phyloP scores from a whole-genome alignment of 176 grass and related monocot genomes.

The Phoenix dactylifera region DNA sequence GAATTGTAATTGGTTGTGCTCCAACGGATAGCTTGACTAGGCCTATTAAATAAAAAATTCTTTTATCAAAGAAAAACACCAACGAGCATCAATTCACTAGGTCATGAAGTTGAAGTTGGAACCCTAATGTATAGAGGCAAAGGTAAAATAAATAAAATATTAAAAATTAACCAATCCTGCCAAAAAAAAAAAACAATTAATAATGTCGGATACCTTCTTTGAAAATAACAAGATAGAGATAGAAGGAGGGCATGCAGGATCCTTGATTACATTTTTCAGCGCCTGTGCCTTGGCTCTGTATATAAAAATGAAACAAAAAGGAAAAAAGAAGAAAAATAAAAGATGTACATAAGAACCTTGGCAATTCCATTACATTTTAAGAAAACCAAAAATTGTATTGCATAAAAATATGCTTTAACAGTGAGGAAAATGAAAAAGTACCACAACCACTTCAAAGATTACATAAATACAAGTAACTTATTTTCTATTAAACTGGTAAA shows the following conservation, averaged over 20 bases:
- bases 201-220: slow-evolving; percentile 19
- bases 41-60: too few relatives aligned
- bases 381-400: not conserved
- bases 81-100: too few relatives aligned
- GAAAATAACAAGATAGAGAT: slow-evolving; percentile 25
- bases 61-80: too few relatives aligned
- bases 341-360: not conserved
- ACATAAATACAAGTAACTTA: too few relatives aligned
- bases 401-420: not conserved
- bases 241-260: slow-evolving; percentile 19
- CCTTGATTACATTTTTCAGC: slow-evolving; percentile 25
- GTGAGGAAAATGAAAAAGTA: too few relatives aligned
- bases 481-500: too few relatives aligned
- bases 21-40: too few relatives aligned
- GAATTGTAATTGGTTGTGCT: too few relatives aligned
- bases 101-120: too few relatives aligned
- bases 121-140: too few relatives aligned
- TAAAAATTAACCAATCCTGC: not conserved
- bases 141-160: not conserved
- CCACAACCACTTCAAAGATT: too few relatives aligned
- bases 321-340: not conserved
- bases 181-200: slow-evolving; percentile 1
- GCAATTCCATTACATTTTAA: not conserved
- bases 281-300: slow-evolving; percentile 38
- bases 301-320: slow-evolving; percentile 6